These are phyloP conservation scores for Psilocybe sp. DNA, from an alignment of 768 basidiomycete genomes.

Conservation along the genomic window DNA sequence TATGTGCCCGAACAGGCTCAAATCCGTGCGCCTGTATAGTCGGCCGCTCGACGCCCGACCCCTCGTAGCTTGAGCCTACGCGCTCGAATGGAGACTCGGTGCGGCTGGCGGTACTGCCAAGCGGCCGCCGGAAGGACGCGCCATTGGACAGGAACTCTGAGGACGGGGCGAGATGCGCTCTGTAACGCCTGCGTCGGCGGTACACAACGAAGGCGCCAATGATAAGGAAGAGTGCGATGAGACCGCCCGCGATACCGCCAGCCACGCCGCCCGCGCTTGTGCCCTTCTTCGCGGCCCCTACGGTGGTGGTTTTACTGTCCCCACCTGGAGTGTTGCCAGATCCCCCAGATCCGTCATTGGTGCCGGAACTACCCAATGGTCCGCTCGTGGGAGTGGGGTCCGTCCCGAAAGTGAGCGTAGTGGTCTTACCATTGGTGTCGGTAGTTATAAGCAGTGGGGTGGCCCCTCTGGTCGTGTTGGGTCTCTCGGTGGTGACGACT, in stretches of 20 bases:
- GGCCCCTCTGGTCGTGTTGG: neutral
- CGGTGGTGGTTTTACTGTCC: neutral
- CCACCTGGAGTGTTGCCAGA: no score
- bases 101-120: conserved; percentile 7
- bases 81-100: conserved; percentile 10
- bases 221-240: conserved; percentile 35
- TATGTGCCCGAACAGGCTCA: neutral
- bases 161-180: conserved; percentile 47
- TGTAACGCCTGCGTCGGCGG: conserved; percentile 38
- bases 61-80: neutral
- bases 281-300: conserved; percentile 7
- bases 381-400: no score
- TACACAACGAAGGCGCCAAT: conserved; percentile 33
- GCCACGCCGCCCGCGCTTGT: conserved; percentile 45
- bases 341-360: no score
- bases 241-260: conserved; percentile 50
- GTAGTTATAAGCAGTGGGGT: neutral
- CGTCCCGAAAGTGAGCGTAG: no score
- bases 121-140: neutral
- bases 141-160: conserved; percentile 46
- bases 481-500: neutral
- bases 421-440: neutral
- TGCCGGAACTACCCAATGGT: no score
- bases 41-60: neutral
- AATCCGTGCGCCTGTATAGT: neutral